Percentiles rank a stretch among this genome's conserved stretches.
Conservation (phyloP, 164 flowering plant genomes). For the Saururus chinensis region DNA sequence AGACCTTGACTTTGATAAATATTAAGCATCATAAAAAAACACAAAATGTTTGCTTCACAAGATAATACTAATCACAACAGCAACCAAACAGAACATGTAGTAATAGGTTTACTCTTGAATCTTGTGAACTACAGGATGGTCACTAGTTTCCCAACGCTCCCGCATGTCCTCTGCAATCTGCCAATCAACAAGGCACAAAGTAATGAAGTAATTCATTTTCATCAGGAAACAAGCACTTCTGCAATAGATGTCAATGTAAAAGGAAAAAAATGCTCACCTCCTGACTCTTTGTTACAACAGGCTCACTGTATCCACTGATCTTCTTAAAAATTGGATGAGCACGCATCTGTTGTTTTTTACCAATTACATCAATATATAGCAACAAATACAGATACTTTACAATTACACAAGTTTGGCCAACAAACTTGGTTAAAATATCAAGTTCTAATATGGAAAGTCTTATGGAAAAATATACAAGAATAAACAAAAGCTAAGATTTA, state of each 20-base stretch:
- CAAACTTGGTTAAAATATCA: no score
- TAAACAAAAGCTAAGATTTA: not conserved
- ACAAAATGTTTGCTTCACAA: no score
- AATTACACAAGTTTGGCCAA: no score
- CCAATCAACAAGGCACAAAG: conserved; percentile 3
- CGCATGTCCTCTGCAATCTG: conserved; percentile 88
- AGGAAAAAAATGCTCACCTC: conserved; percentile 40
- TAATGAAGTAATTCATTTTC: conserved; percentile 1
- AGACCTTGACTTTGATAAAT: no score
- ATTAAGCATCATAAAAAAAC: no score
- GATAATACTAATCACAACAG: not conserved
- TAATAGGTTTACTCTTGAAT: conserved; percentile 68
- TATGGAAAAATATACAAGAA: not conserved
- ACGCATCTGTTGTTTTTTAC: conserved; percentile 37
- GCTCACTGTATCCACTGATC: conserved; percentile 62
- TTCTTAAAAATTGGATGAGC: conserved; percentile 66
- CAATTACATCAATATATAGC: not conserved
- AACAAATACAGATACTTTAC: no score
- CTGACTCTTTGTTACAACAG: conserved; percentile 68
- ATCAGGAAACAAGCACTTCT: not conserved
- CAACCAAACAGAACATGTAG: not conserved
- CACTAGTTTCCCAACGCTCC: conserved; percentile 95
- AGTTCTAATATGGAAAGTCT: not conserved
- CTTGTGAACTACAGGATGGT: conserved; percentile 84
- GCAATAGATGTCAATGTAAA: not conserved